These are phyloP conservation scores for Funneliformis caledonium DNA, from an alignment of 371 early-diverging fungal genomes.

Conservation along the genomic window DNA sequence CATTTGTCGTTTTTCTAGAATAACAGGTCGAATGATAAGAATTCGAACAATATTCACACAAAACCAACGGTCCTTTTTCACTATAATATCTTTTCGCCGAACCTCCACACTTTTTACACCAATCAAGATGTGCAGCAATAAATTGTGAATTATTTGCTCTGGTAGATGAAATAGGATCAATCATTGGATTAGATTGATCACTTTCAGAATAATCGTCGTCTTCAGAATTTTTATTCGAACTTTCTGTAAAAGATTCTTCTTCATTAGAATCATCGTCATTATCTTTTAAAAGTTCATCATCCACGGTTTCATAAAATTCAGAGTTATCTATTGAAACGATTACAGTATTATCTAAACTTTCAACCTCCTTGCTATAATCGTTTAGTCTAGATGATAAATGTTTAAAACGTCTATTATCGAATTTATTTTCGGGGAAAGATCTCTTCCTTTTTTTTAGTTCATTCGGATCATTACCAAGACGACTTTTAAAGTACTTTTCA, in stretches of 20 bases:
- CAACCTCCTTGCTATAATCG: neutral
- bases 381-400: neutral
- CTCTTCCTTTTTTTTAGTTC: neutral
- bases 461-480: neutral
- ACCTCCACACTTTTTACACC: slow-evolving; percentile 16
- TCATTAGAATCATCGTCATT: neutral
- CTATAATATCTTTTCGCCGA: neutral
- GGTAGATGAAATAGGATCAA: neutral
- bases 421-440: neutral
- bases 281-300: neutral
- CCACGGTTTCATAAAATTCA: neutral
- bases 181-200: neutral
- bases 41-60: slow-evolving; percentile 31
- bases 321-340: neutral
- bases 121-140: neutral
- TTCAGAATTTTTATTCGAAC: neutral
- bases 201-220: neutral
- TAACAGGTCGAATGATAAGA: slow-evolving; percentile 13
- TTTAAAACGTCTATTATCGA: neutral
- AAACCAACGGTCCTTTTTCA: neutral
- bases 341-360: neutral
- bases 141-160: neutral
- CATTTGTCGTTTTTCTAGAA: neutral
- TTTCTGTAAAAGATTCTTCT: slow-evolving; percentile 5
- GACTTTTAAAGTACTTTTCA: slow-evolving; percentile 14